Percentiles rank a stretch among this genome's conserved stretches.
phyloP scores from a whole-genome alignment of 371 early-diverging fungal species.

The Cladochytrium tenue region DNA sequence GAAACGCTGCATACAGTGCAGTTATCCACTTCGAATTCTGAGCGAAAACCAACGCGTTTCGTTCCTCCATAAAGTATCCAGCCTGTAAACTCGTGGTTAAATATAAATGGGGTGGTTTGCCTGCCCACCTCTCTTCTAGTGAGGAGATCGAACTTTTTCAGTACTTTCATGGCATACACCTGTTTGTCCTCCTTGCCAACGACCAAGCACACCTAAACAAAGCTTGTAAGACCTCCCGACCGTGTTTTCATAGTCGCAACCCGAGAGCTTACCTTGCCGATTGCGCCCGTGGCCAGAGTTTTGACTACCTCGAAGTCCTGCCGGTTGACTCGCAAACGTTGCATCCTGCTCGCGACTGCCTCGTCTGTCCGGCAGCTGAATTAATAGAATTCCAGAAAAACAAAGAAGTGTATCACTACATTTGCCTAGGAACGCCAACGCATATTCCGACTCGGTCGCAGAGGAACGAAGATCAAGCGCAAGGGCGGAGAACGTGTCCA shows the following conservation, averaged over 20 bases:
- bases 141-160: slow-evolving; percentile 83
- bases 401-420: slow-evolving; percentile 35
- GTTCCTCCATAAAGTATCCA: slow-evolving; percentile 88
- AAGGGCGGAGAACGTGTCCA: slow-evolving; percentile 66
- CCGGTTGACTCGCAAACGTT: slow-evolving; percentile 67
- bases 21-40: slow-evolving; percentile 77
- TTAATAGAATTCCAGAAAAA: not conserved
- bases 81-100: slow-evolving; percentile 50
- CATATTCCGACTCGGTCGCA: slow-evolving; percentile 50
- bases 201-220: slow-evolving; percentile 70
- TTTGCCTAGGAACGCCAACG: slow-evolving; percentile 54
- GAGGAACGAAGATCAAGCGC: slow-evolving; percentile 62
- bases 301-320: slow-evolving; percentile 85
- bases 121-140: slow-evolving; percentile 71
- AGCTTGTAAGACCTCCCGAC: not conserved
- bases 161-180: slow-evolving; percentile 94
- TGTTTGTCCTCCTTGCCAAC: slow-evolving; percentile 65
- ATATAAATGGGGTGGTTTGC: not conserved
- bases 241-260: not conserved
- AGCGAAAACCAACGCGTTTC: slow-evolving; percentile 74
- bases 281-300: slow-evolving; percentile 88
- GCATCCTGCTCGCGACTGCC: slow-evolving; percentile 56
- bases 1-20: slow-evolving; percentile 62
- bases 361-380: slow-evolving; percentile 53
- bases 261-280: slow-evolving; percentile 72